Evolutionary conservation across 179 eudicot genomes (phyloP), one percentile per base, ranked within the genome.

Genomic region (Kewa caespitosa): DNA sequence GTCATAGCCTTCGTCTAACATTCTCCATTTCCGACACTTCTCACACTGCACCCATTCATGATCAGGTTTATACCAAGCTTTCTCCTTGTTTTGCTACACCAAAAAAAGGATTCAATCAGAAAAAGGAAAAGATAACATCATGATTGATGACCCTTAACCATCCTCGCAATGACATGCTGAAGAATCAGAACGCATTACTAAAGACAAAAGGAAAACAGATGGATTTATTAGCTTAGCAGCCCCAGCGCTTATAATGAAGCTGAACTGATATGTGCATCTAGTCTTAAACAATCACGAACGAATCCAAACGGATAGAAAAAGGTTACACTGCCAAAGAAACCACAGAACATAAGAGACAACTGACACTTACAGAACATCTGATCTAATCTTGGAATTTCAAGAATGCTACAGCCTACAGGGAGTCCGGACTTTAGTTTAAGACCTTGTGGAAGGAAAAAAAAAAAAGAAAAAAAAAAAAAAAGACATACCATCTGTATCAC

Each of bases 11-110:
- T 80, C 39, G 69, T 73, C 42, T 59, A 92, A 55, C 79, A 79
- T 82, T 74, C 97, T 90, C 97, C 94, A 89, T 76, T 92, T 92
- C 75, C 92, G 86, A 81, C 97, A 92, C 87, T 87, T 89, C 63
- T 90, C 89, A 74, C 94, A 92, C 74, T 90, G 97, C 84, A 92
- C 97, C 97, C 97, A 90, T 15, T 90, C 86, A 12, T 86, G 79
- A 84, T 92, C 97, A 70, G 94, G 92, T 78, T 87, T 86, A 80
- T 81, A 72, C 41, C 36, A 74, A 38, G 86, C 72, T 74, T 76
- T 67, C 43, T 80, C 81, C 76, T 82, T 88, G 76, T 78, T 72
- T 92, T 91, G 85, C 61, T 1, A 79, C 32, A 69, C 15, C 2
- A 73, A 54, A 65, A 79, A 31, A n/a, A 3, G 28, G 46, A 38